Evolutionary conservation across 2,329 filamentous ascomycete genomes (phyloP), one percentile per base, ranked within the genome.

Genomic region (Trichoderma aggressivum): DNA sequence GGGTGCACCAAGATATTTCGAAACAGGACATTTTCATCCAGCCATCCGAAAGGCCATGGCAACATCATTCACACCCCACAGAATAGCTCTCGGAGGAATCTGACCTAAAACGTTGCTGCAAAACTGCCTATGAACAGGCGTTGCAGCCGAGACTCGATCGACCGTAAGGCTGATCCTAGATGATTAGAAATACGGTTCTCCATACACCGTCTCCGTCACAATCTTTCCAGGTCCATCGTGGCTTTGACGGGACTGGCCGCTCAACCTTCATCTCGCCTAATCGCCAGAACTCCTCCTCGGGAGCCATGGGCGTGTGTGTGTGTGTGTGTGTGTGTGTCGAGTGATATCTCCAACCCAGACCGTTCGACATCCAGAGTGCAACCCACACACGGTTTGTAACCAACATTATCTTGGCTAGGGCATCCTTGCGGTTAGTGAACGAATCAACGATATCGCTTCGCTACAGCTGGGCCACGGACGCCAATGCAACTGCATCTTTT

Each of bases 381-480:
- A 59, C 32, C 30, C 56, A 59, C 56, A 59, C 56, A 34, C 18
- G 30, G 56, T 34, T 34, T 14, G 47, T 55, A 36, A 43, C 62
- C 62, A 64, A 64, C 43, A 60, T 28, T 34, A 56, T 50, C 65
- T 68, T 68, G 65, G 65, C 64, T 30, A 8, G 28, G 50, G 26
- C n/a, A n/a, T 32, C 65, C 55, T 59, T 68, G 65, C 65, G 26
- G 55, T 43, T 68, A 47, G 26, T 21, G 34, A 34, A 60, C 36
- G 21, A 47, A 60, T 67, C 53, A 47, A 8, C 7, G 18, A 59
- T 60, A 43, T 59, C 14, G 50, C 55, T 59, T 47, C 26, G 55
- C 39, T 21, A 68, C 30, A 14, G 36, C 28, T 34, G 3, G 26
- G 36, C 61, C 26, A 32, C 28, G 39, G 18, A 59, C 21, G 36